These are phyloP conservation scores for Ceratopteris richardii DNA, from an alignment of 75 land plant genomes.

Conservation along the genomic window DNA sequence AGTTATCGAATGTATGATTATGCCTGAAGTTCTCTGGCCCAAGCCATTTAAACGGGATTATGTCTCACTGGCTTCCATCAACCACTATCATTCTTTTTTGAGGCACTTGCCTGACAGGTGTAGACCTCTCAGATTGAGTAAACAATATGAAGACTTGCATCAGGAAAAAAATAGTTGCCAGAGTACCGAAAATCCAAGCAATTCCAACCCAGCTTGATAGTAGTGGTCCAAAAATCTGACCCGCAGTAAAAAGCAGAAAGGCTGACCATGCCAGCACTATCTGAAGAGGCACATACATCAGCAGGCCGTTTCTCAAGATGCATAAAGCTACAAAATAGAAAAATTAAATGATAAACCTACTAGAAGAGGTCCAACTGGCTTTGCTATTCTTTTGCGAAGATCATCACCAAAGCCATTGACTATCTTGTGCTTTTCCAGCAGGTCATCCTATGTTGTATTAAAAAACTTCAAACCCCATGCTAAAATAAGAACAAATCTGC, in stretches of 20 bases:
- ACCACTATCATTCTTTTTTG: too few relatives aligned
- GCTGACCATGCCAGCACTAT: conserved; percentile 38
- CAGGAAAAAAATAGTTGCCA: conserved; percentile 40
- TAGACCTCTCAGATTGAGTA: conserved; percentile 63
- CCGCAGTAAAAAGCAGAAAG: conserved; percentile 26
- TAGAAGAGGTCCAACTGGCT: conserved; percentile 24
- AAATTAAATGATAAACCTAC: conserved; percentile 10
- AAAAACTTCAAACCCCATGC: too few relatives aligned
- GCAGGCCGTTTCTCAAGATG: neutral
- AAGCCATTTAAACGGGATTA: too few relatives aligned
- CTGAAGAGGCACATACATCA: conserved; percentile 34
- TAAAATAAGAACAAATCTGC: neutral
- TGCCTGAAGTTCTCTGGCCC: too few relatives aligned
- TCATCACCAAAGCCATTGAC: conserved; percentile 38
- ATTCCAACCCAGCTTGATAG: conserved; percentile 62
- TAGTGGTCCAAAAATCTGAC: conserved; percentile 29
- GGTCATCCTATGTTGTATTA: conserved; percentile 34
- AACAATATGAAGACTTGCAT: conserved; percentile 60
- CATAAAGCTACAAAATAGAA: neutral
- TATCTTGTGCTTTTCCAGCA: conserved; percentile 29
- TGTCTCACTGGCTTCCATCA: too few relatives aligned
- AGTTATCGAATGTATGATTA: too few relatives aligned
- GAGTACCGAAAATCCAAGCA: conserved; percentile 28
- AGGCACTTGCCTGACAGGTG: neutral
- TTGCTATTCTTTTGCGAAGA: conserved; percentile 20